Evolutionary conservation across 768 basidiomycete genomes (phyloP).

Genomic region (Mycena albidolilacea): DNA sequence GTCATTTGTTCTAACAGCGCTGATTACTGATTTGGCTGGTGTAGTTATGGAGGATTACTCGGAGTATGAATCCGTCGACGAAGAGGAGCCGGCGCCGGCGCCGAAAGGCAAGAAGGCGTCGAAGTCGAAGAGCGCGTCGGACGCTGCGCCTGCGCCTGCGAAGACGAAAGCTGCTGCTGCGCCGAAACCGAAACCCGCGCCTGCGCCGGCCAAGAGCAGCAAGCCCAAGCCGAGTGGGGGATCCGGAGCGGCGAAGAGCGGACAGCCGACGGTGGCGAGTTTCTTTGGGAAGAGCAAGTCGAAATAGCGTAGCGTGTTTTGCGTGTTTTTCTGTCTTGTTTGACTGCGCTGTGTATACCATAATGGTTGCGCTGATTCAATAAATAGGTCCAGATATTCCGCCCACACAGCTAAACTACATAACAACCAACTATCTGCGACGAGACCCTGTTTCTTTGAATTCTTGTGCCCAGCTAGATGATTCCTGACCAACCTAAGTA

Average conservation of each 20-base stretch:
- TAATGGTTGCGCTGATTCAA: too few relatives aligned
- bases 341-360: too few relatives aligned
- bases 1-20: neutral
- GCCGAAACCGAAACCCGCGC: constrained; percentile 15
- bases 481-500: too few relatives aligned
- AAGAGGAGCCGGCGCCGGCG: constrained; percentile 54
- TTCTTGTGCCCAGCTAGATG: too few relatives aligned
- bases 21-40: neutral
- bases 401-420: too few relatives aligned
- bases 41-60: constrained; percentile 85
- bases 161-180: constrained; percentile 30
- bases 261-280: constrained; percentile 49
- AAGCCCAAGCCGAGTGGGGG: constrained; percentile 44
- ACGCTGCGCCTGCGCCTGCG: constrained; percentile 32
- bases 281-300: constrained; percentile 52
- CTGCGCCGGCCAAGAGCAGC: constrained; percentile 30
- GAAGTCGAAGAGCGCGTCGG: neutral
- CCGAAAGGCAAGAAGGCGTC: constrained; percentile 45
- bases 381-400: too few relatives aligned
- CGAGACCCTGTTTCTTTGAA: too few relatives aligned
- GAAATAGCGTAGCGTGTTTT: constrained; percentile 4
- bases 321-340: too few relatives aligned
- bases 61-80: constrained; percentile 84
- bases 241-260: constrained; percentile 36
- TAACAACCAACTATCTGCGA: too few relatives aligned